Percentiles rank a stretch among this genome's conserved stretches.
phyloP scores from a whole-genome alignment of 345 rosid species.

The Xanthoceras sorbifolium region DNA sequence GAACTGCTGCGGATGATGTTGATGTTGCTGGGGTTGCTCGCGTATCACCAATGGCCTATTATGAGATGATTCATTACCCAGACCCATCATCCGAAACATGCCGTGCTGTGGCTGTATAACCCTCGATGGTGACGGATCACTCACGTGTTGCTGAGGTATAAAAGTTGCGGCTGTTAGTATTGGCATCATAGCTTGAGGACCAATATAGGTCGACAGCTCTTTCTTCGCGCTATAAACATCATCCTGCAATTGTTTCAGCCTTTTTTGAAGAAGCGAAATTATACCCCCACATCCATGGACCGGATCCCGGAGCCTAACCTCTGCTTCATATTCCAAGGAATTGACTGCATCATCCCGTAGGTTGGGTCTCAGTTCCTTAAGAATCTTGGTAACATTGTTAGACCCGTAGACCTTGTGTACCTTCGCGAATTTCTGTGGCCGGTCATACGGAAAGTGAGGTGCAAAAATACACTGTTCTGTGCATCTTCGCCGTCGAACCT shows the following conservation, averaged over 20 bases:
- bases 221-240: conserved; percentile 57
- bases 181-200: too few relatives aligned
- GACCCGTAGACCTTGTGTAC: conserved; percentile 71
- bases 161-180: too few relatives aligned
- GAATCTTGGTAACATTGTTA: conserved; percentile 74
- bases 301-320: conserved; percentile 76
- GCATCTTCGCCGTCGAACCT: conserved; percentile 68
- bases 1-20: too few relatives aligned
- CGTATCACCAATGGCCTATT: conserved; percentile 36
- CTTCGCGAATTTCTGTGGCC: conserved; percentile 59
- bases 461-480: conserved; percentile 80
- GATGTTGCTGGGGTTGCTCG: conserved; percentile 36
- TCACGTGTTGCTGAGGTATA: too few relatives aligned
- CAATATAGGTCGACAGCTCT: conserved; percentile 57
- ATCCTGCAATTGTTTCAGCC: conserved; percentile 48
- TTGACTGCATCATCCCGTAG: conserved; percentile 78
- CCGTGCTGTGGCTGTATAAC: conserved; percentile 27
- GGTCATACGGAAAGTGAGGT: conserved; percentile 76
- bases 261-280: conserved; percentile 69
- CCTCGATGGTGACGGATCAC: conserved; percentile 40
- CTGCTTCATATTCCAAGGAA: conserved; percentile 77
- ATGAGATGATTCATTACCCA: conserved; percentile 36
- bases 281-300: conserved; percentile 88
- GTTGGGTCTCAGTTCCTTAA: conserved; percentile 51
- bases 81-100: conserved; percentile 52